Evolutionary conservation across 2,329 filamentous ascomycete genomes (phyloP).

Genomic region (Rutstroemia sp.): DNA sequence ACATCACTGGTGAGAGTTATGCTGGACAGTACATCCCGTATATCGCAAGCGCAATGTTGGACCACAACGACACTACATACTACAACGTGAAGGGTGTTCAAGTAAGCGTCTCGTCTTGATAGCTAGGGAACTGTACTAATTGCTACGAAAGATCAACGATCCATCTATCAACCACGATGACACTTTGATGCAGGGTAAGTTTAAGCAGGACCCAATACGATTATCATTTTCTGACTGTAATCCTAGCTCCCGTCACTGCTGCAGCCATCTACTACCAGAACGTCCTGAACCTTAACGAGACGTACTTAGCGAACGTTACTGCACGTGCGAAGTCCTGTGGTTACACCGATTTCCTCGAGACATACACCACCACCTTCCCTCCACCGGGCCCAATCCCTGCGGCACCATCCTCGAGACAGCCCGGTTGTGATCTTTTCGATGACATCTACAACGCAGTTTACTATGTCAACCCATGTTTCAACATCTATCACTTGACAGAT

Average conservation of each 20-base stretch:
- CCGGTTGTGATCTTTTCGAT: conserved; percentile 25
- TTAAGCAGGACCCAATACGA: conserved; percentile 2
- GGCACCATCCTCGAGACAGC: conserved; percentile 11
- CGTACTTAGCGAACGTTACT: conserved; percentile 40
- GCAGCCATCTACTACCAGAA: conserved; percentile 42
- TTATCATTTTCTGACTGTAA: background rate
- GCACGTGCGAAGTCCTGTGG: conserved; percentile 40
- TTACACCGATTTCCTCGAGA: conserved; percentile 41
- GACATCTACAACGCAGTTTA: conserved; percentile 42
- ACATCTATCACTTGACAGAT: conserved; percentile 53
- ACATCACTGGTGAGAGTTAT: conserved; percentile 56
- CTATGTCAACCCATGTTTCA: conserved; percentile 53
- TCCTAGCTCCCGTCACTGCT: conserved; percentile 34
- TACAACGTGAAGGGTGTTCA: conserved; percentile 53
- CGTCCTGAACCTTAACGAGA: conserved; percentile 46
- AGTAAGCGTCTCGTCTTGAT: conserved; percentile 6
- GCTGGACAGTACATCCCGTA: conserved; percentile 39
- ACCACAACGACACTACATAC: conserved; percentile 42
- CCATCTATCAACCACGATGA: conserved; percentile 40
- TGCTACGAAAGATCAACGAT: conserved; percentile 43
- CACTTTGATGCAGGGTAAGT: conserved; percentile 15
- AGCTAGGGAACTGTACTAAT: background rate
- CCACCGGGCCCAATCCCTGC: conserved; percentile 45
- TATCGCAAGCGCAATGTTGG: conserved; percentile 45
- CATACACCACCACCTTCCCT: conserved; percentile 47